Conservation (phyloP, 2,329 filamentous ascomycete species). For the Achaetomium macrosporum region DNA sequence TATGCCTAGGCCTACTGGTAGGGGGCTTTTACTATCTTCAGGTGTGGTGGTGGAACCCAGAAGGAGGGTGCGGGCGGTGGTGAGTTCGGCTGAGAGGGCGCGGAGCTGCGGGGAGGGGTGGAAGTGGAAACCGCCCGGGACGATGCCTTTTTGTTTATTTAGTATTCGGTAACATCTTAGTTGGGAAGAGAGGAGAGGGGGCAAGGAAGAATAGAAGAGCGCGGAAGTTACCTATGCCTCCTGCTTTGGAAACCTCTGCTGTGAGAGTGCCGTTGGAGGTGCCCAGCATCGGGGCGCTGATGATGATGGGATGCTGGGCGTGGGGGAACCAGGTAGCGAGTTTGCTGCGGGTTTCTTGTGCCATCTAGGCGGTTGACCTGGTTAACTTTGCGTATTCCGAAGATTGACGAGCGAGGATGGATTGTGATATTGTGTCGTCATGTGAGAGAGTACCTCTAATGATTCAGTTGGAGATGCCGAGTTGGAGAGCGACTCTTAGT, state of each 20-base stretch:
- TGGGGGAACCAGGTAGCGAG: constrained; percentile 32
- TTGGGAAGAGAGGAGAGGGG: neutral
- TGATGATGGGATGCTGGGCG: constrained; percentile 33
- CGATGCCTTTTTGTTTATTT: constrained; percentile 25
- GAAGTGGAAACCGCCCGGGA: constrained; percentile 32
- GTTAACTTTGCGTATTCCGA: neutral
- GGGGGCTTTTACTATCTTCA: neutral
- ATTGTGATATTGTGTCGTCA: too few species aligned
- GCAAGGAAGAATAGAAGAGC: neutral
- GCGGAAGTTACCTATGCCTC: constrained; percentile 38
- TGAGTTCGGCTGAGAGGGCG: constrained; percentile 30
- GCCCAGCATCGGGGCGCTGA: constrained; percentile 38
- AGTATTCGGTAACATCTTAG: neutral
- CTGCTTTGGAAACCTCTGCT: constrained; percentile 35
- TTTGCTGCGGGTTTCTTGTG: constrained; percentile 2
- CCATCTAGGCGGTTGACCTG: neutral
- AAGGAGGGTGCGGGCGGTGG: constrained; percentile 24
- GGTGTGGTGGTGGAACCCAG: neutral
- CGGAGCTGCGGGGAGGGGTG: constrained; percentile 27
- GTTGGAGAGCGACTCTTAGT: too few species aligned
- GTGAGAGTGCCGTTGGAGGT: constrained; percentile 34
- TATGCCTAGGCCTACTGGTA: constrained; percentile 39
- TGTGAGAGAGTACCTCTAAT: too few species aligned
- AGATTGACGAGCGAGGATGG: neutral
- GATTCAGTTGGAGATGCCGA: too few species aligned